Base-by-base conservation (phyloP, 108 stramenopile species). In the Skeletonema potamos region DNA sequence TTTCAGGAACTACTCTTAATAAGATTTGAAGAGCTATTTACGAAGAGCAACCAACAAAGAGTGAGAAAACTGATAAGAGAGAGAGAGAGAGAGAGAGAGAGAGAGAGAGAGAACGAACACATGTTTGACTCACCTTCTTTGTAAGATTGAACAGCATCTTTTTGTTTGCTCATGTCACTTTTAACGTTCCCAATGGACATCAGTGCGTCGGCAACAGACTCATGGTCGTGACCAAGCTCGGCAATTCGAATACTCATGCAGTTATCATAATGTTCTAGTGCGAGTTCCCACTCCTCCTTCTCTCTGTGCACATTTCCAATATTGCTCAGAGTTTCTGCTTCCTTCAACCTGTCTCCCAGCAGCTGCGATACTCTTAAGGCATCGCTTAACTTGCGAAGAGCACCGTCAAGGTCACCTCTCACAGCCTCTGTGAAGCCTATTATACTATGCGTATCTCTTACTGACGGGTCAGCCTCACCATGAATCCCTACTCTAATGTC, bases 301-400 rank as follows among this genome's bases (percentile, higher is more conserved):
- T 88, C 84, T 54, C 84, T 73, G 64, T 88, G 87, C 12, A 88
- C 79, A 76, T 92, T 85, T 12, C 91, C 91, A 56, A 92, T 88
- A 54, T 88, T 89, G 74, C 80, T 78, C 30, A 92, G 77, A 4
- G 88, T 92, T 48, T 87, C 87, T 15, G 91, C 89, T 27, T 88
- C 87, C 57, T 82, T 88, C 1, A 84, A 51, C 36, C 83, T 70
- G 39, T 88, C 83, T 22, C 81, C 76, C 51, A 85, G 79, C 15
- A 74, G 58, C 68, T 84, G 86, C 11, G 87, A 64, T 13, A 92
- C 85, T 44, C 77, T 76, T 27, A 88, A 74, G 3, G 91, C 84
- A 59, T 89, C 87, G 58, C 73, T 67, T 9, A 89, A 68, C 18
- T 84, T 43, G 3, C 72, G 57, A 9, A 89, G 66, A 29, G 88